phyloP scores from a whole-genome alignment of 768 basidiomycete genomes.

The Nevesoporus exiguus region DNA sequence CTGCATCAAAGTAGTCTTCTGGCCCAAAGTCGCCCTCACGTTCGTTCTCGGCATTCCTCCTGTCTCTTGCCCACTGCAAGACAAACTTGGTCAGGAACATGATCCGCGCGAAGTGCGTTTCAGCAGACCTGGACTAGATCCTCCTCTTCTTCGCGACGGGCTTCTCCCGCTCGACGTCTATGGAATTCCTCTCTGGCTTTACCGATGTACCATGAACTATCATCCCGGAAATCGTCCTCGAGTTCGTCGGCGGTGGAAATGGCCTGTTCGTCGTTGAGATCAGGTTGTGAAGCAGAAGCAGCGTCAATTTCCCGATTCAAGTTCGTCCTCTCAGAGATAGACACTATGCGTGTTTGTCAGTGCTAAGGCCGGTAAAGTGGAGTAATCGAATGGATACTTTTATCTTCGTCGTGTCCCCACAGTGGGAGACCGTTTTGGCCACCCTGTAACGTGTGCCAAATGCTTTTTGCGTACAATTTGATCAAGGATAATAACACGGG shows the following conservation, averaged over 20 bases:
- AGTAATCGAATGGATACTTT: constrained; percentile 14
- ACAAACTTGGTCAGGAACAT: constrained; percentile 4
- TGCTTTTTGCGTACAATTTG: constrained; percentile 77
- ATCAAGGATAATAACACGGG: constrained; percentile 80
- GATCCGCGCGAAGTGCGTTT: neutral
- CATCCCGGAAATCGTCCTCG: constrained; percentile 37
- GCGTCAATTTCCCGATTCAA: constrained; percentile 27
- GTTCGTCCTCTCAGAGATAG: constrained; percentile 20
- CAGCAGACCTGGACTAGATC: constrained; percentile 67
- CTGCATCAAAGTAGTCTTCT: constrained; percentile 79
- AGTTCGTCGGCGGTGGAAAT: constrained; percentile 20
- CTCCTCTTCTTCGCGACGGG: constrained; percentile 52
- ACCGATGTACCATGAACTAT: constrained; percentile 79
- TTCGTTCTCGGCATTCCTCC: constrained; percentile 67
- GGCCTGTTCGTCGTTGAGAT: constrained; percentile 4
- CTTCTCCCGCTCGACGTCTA: constrained; percentile 45
- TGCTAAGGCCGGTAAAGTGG: neutral
- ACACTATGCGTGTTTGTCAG: constrained; percentile 20
- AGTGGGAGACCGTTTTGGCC: constrained; percentile 65
- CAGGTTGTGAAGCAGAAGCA: constrained; percentile 5
- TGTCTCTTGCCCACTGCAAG: constrained; percentile 72
- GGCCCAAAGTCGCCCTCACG: constrained; percentile 73
- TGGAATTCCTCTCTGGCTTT: constrained; percentile 79
- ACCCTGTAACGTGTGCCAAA: constrained; percentile 79
- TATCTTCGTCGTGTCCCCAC: constrained; percentile 59